phyloP scores from a whole-genome alignment of 306 rosid species.

The Arachis hypogaea region DNA sequence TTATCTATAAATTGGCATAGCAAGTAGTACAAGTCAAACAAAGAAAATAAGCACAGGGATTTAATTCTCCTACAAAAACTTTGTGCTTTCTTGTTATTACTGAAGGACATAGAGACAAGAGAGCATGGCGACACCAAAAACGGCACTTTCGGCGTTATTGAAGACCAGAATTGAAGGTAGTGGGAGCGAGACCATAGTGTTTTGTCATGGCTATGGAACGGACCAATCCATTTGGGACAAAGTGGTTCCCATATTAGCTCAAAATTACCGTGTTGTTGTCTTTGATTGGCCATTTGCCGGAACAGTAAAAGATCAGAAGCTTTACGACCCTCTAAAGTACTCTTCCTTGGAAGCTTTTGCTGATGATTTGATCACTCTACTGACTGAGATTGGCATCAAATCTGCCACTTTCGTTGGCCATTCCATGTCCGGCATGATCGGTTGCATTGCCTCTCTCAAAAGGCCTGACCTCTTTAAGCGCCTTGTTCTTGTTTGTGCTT shows the following conservation, averaged over 20 bases:
- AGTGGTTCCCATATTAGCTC: slow-evolving; percentile 50
- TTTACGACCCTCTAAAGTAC: slow-evolving; percentile 56
- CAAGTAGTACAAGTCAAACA: no score
- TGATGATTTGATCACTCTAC: slow-evolving; percentile 54
- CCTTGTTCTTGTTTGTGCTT: slow-evolving; percentile 67
- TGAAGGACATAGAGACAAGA: neutral
- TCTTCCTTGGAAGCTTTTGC: slow-evolving; percentile 58
- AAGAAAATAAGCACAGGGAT: no score
- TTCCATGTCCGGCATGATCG: slow-evolving; percentile 86
- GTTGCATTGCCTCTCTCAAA: slow-evolving; percentile 67
- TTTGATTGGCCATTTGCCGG: slow-evolving; percentile 83
- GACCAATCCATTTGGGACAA: slow-evolving; percentile 81
- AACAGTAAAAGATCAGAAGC: slow-evolving; percentile 39
- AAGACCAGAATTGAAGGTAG: slow-evolving; percentile 53
- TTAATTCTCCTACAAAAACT: no score
- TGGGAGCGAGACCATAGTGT: slow-evolving; percentile 51
- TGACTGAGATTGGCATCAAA: slow-evolving; percentile 52
- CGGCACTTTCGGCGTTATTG: slow-evolving; percentile 40
- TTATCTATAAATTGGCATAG: no score
- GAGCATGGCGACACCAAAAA: slow-evolving; percentile 42
- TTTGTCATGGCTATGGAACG: slow-evolving; percentile 73
- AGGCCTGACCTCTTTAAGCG: slow-evolving; percentile 48
- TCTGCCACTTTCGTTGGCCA: slow-evolving; percentile 60
- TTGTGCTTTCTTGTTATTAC: neutral
- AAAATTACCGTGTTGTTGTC: slow-evolving; percentile 44